Conservation (phyloP, 2,329 filamentous ascomycete genomes). For the Fusarium abutilonis region DNA sequence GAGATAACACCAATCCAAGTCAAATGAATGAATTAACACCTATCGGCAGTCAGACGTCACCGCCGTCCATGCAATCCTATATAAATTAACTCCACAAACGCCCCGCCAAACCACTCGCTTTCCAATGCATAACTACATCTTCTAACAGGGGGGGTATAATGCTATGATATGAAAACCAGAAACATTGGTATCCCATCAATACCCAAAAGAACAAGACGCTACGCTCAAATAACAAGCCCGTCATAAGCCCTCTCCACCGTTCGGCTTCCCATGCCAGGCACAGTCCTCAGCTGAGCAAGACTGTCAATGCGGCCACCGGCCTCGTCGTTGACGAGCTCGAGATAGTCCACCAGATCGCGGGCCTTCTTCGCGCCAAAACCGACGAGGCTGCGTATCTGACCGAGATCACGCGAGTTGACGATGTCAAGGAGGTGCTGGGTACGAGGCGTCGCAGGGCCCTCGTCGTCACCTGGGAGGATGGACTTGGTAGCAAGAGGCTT, state of each 20-base stretch:
- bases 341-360: constrained; percentile 64
- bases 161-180: constrained; percentile 40
- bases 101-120: constrained; percentile 24
- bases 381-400: constrained; percentile 71
- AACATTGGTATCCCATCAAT: constrained; percentile 29
- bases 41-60: constrained; percentile 16
- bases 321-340: constrained; percentile 58
- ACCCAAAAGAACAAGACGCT: constrained; percentile 6
- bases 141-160: constrained; percentile 39
- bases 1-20: background rate
- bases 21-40: constrained; percentile 26
- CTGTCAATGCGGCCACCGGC: constrained; percentile 55
- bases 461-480: constrained; percentile 52
- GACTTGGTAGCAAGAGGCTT: constrained; percentile 42
- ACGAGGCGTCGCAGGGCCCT: constrained; percentile 60
- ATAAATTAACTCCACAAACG: constrained; percentile 38
- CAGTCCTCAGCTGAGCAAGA: constrained; percentile 61
- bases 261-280: constrained; percentile 67
- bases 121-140: constrained; percentile 30
- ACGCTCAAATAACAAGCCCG: constrained; percentile 51
- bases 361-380: constrained; percentile 80
- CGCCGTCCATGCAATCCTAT: constrained; percentile 34
- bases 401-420: constrained; percentile 76
- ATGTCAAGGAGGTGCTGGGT: constrained; percentile 72
- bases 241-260: constrained; percentile 67